Base-by-base conservation (phyloP, 2,329 filamentous ascomycete species). In the Venturia aucupariae region DNA sequence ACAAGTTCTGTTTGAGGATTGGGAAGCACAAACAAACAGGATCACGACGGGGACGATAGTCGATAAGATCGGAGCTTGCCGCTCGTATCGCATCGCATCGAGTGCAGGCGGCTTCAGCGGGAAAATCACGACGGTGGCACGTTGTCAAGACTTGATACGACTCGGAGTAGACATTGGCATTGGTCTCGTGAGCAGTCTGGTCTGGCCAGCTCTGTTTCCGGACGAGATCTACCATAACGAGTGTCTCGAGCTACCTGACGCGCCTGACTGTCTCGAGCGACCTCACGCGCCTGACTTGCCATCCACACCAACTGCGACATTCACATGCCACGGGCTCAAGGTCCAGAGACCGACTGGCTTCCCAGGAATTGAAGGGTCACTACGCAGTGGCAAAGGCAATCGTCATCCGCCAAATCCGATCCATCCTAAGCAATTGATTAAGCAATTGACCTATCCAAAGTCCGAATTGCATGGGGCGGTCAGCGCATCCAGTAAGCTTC, bases 31-130 rank as follows among this genome's bases (percentile, higher is more conserved):
- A 57, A 22, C 30, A 35, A 35, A 57, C 51, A 35, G 27, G 27
- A n/a, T 5, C 27, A 6, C 24, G 17, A 35, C 27, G 17, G n/a
- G n/a, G n/a, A 32, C 19, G 30, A 57, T 32, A 57, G 30, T n/a
- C 51, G 51, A 57, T 57, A 57, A 57, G 51, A 57, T 57, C 51
- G 51, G 51, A 57, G 30, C 27, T 30, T 35, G 51, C 51, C 51
- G 51, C 11, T 35, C 19, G 51, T 27, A 57, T 57, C 51, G 27
- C 51, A 38, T 38, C 10, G 10, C 32, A n/a, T 19, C 19, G 19
- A 57, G 27, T 32, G 17, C 30, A 19, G 27, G 51, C 51, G 51
- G 51, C 27, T 57, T 57, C 27, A 57, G 51, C 51, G 51, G 51
- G 51, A 38, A 57, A 32, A 10, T 32, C 51, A 55, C 51, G 30